Base-by-base conservation (phyloP, 345 rosid genomes). In the Erodium maritimum region DNA sequence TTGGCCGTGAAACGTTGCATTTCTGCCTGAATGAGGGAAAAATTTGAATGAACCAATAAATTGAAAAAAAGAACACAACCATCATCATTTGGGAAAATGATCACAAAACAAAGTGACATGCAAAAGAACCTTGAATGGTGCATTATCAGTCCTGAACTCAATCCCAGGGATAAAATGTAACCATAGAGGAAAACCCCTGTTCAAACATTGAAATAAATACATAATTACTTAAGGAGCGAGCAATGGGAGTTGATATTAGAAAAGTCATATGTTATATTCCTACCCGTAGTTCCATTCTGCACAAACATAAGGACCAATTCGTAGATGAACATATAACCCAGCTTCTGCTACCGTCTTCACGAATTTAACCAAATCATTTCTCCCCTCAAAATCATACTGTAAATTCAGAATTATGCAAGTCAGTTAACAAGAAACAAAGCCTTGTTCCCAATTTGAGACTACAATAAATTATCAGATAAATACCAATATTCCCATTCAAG, bases 231-330 rank as follows among this genome's bases (percentile, higher is more conserved):
- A 58, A 45, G n/a, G 37, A 18, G 1, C 20, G 14, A 54, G 46
- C 54, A 17, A 10, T 42, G 10, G 13, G 20, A 55, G 1, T 12
- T n/a, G n/a, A n/a, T 8, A 52, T 10, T 9, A 5, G 17, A 23
- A 64, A 53, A 10, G 33, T 50, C 5, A 12, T 37, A 22, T 4
- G 23, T 11, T 12, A 21, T 23, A 22, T 25, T 0, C 48, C 57
- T 74, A 91, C 98, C 98, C 98, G 56, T 81, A 88, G 67, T 91
- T 91, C 98, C 98, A 91, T 58, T 91, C 98, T 0, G 98, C 98
- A 55, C 98, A 91, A 17, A 78, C 96, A 45, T 91, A 91, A 13
- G 98, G 98, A 61, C 98, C 98, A 46, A 91, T 91, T 45, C 98
- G 91, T 23, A 91, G 82, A 80, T 88, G 95, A 76, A 67, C 98